Percentiles rank a stretch among this genome's conserved stretches.
Evolutionary conservation across 2,329 filamentous ascomycete genomes (phyloP).

Genomic region (Truncatella angustata): DNA sequence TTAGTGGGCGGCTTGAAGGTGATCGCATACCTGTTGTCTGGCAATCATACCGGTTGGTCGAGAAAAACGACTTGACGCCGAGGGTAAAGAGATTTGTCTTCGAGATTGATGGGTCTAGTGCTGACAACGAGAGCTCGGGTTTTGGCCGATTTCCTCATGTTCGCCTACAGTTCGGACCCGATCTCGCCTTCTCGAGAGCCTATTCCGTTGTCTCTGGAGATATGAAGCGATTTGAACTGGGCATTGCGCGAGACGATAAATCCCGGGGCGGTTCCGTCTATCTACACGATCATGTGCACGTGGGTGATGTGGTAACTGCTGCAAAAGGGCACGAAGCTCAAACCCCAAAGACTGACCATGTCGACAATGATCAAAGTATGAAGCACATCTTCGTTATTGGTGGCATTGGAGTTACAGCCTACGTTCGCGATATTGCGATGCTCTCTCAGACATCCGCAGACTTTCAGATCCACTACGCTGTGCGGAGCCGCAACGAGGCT

Average conservation of each 20-base stretch:
- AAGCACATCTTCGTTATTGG: slow-evolving; percentile 29
- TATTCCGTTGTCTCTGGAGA: slow-evolving; percentile 60
- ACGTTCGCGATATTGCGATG: slow-evolving; percentile 21
- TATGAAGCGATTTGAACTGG: slow-evolving; percentile 51
- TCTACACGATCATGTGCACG: slow-evolving; percentile 49
- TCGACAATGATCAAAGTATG: slow-evolving; percentile 12
- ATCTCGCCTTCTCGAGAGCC: slow-evolving; percentile 45
- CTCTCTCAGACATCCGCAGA: slow-evolving; percentile 16
- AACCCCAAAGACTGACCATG: neutral
- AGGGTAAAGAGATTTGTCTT: slow-evolving; percentile 51
- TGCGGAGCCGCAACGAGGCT: slow-evolving; percentile 25
- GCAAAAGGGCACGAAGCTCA: slow-evolving; percentile 24
- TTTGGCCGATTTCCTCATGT: slow-evolving; percentile 49
- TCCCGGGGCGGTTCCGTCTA: slow-evolving; percentile 60
- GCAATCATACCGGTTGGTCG: slow-evolving; percentile 44
- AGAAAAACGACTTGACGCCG: slow-evolving; percentile 48
- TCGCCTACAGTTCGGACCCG: slow-evolving; percentile 54
- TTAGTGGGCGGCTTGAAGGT: slow-evolving; percentile 21
- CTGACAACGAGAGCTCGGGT: slow-evolving; percentile 32
- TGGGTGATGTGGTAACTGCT: slow-evolving; percentile 49
- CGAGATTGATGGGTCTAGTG: slow-evolving; percentile 36
- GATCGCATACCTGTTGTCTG: slow-evolving; percentile 32
- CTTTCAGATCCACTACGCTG: slow-evolving; percentile 28
- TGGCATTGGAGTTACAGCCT: slow-evolving; percentile 30
- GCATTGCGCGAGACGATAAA: slow-evolving; percentile 53